Conservation (phyloP, 2,329 filamentous ascomycete genomes). For the Hymenoscyphus salicellus region DNA sequence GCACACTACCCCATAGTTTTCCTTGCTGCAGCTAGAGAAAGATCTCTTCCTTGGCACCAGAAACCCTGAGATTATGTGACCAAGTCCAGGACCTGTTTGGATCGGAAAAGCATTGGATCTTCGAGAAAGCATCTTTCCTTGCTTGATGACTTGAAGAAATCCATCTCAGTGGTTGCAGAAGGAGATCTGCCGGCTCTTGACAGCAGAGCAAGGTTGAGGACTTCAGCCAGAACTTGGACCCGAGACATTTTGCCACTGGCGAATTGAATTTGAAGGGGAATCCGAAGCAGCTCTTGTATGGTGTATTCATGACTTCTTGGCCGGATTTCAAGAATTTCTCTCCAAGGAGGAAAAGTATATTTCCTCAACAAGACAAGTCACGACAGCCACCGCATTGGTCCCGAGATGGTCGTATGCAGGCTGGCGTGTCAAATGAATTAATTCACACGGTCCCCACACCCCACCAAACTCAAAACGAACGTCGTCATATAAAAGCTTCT, state of each 20-base stretch:
- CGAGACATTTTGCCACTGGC: neutral
- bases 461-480: constrained; percentile 6
- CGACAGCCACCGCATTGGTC: neutral
- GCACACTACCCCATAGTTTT: too few species aligned
- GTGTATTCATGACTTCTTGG: neutral
- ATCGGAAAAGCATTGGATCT: neutral
- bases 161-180: neutral
- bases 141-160: neutral
- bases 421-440: too few species aligned
- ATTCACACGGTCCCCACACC: neutral
- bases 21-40: too few species aligned
- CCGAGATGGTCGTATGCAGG: neutral
- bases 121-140: neutral
- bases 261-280: neutral
- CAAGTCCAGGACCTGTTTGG: neutral
- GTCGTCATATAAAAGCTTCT: constrained; percentile 1
- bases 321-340: neutral
- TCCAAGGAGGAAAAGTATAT: neutral
- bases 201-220: neutral
- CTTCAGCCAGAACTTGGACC: neutral
- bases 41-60: too few species aligned
- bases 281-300: neutral
- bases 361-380: neutral
- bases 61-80: neutral
- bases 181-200: neutral